A percentile compares a stretch with the other conserved stretches of the same genome.
phyloP scores from a whole-genome alignment of 495 filamentous ascomycete species.

The Penicillium lagena region DNA sequence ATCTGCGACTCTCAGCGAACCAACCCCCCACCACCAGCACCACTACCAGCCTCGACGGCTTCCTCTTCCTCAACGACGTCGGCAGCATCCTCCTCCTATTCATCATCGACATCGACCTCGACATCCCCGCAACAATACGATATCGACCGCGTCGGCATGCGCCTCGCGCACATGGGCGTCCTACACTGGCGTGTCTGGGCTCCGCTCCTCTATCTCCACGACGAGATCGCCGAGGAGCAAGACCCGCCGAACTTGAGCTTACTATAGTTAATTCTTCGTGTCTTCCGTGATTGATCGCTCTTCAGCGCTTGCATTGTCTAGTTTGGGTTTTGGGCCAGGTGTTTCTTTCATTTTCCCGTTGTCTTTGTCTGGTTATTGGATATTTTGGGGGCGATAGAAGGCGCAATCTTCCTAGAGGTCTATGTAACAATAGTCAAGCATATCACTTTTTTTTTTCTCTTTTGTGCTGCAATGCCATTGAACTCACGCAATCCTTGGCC shows the following conservation, averaged over 20 bases:
- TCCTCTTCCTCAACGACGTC: not conserved
- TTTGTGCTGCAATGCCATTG: too few species aligned
- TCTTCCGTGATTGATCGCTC: conserved; percentile 14
- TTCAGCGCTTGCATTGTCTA: conserved; percentile 34
- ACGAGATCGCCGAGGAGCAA: conserved; percentile 23
- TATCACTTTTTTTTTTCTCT: too few species aligned
- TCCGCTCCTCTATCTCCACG: conserved; percentile 54
- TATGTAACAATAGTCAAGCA: too few species aligned
- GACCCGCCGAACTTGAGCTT: conserved; percentile 7
- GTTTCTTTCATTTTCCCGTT: too few species aligned
- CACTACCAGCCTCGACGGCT: conserved; percentile 10
- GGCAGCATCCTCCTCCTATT: not conserved
- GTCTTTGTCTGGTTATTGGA: too few species aligned
- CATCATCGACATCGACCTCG: conserved; percentile 5
- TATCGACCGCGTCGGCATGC: conserved; percentile 61
- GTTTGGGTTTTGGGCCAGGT: not conserved
- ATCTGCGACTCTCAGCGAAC: conserved; percentile 42
- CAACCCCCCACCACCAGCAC: conserved; percentile 1
- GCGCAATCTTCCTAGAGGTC: too few species aligned
- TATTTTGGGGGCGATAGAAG: too few species aligned
- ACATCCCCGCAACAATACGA: conserved; percentile 34
- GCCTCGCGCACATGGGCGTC: conserved; percentile 70
- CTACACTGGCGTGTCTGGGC: conserved; percentile 88
- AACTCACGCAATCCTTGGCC: too few species aligned
- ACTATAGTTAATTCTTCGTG: conserved; percentile 3